These are phyloP conservation scores for Moesziomyces aphidis DNA, from an alignment of 1,284 basidiomycete species.

Conservation along the genomic window DNA sequence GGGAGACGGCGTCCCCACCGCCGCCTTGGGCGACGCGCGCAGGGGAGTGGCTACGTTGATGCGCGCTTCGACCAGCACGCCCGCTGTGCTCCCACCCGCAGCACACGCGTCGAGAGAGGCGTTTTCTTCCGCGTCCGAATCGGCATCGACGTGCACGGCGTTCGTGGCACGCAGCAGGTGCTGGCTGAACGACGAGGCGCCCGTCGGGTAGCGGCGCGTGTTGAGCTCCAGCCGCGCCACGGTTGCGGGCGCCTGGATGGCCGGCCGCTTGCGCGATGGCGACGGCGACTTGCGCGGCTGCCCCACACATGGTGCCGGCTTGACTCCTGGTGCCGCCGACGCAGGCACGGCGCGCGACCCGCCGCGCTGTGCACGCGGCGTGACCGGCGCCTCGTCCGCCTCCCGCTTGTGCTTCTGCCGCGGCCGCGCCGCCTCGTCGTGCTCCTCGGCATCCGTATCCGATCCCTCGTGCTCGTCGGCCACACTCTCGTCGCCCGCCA, in stretches of 20 bases:
- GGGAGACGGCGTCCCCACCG: constrained; percentile 19
- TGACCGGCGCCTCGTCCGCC: constrained; percentile 11
- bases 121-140: not conserved
- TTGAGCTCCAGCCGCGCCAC: constrained; percentile 37
- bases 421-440: constrained; percentile 19
- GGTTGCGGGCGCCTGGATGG: constrained; percentile 39
- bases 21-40: constrained; percentile 27
- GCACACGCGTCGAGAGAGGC: not conserved
- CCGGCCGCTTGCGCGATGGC: constrained; percentile 56
- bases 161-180: constrained; percentile 18
- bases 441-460: constrained; percentile 8
- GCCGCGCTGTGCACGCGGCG: constrained; percentile 26
- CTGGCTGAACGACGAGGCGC: constrained; percentile 17
- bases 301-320: constrained; percentile 65
- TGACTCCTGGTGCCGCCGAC: constrained; percentile 38
- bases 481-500: constrained; percentile 16
- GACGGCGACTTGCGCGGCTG: constrained; percentile 66
- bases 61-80: constrained; percentile 36
- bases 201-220: constrained; percentile 15
- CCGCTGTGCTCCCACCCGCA: not conserved
- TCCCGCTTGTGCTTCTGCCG: constrained; percentile 24
- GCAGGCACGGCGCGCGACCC: constrained; percentile 6
- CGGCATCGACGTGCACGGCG: constrained; percentile 10
- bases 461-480: constrained; percentile 20
- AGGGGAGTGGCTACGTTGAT: constrained; percentile 34